These are phyloP conservation scores for Venturia aucupariae DNA, from an alignment of 2,329 filamentous ascomycete genomes.

Conservation along the genomic window DNA sequence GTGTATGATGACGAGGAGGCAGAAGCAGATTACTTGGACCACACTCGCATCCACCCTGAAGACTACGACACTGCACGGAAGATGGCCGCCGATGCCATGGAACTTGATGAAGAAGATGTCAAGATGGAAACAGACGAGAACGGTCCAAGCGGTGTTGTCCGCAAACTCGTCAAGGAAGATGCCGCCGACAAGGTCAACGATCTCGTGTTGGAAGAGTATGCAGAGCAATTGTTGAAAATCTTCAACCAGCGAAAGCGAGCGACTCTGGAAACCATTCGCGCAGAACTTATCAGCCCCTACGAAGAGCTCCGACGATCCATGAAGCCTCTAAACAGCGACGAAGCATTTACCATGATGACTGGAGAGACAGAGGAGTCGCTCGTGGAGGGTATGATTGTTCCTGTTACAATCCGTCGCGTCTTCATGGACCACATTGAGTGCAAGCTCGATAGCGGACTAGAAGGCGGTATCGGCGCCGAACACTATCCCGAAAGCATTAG, in stretches of 20 bases:
- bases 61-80: slow-evolving; percentile 97
- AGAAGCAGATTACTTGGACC: slow-evolving; percentile 85
- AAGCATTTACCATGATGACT: slow-evolving; percentile 93
- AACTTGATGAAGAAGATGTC: slow-evolving; percentile 95
- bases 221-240: slow-evolving; percentile 85
- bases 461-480: slow-evolving; percentile 73
- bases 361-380: slow-evolving; percentile 82
- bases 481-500: slow-evolving; percentile 68
- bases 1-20: slow-evolving; percentile 75
- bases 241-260: slow-evolving; percentile 92
- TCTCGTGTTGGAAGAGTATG: slow-evolving; percentile 91
- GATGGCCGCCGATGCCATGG: slow-evolving; percentile 94
- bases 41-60: slow-evolving; percentile 94
- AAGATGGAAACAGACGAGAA: slow-evolving; percentile 89
- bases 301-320: slow-evolving; percentile 87
- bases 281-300: slow-evolving; percentile 84
- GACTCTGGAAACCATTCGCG: slow-evolving; percentile 90
- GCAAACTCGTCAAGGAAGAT: slow-evolving; percentile 89
- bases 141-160: slow-evolving; percentile 80
- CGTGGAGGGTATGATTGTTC: slow-evolving; percentile 82
- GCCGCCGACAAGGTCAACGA: slow-evolving; percentile 94
- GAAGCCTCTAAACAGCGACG: slow-evolving; percentile 57
- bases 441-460: slow-evolving; percentile 87
- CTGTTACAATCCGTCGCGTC: slow-evolving; percentile 77
- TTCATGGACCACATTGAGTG: slow-evolving; percentile 90